Evolutionary conservation across 257 asterid genomes (phyloP).

Genomic region (Solanum boliviense): DNA sequence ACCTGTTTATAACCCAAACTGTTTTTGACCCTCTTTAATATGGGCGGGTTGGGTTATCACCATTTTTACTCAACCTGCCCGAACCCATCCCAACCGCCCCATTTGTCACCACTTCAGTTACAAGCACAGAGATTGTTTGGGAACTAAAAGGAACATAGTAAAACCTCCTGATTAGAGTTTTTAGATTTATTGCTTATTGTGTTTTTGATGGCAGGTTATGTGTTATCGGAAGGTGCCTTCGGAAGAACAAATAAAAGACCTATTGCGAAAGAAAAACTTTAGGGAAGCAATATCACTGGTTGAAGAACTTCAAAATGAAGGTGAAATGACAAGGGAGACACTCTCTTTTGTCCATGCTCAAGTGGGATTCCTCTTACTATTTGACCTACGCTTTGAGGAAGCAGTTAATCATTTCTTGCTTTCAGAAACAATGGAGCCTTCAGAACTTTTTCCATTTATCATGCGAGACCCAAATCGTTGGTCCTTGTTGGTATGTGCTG

Average conservation of each 20-base stretch:
- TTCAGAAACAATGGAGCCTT: slow-evolving; percentile 90
- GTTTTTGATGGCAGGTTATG: slow-evolving; percentile 45
- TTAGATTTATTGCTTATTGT: not conserved
- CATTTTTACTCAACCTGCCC: not conserved
- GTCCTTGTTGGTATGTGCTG: slow-evolving; percentile 71
- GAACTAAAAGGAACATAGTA: not conserved
- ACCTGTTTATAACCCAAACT: not conserved
- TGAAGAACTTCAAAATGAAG: slow-evolving; percentile 79
- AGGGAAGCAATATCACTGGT: slow-evolving; percentile 73
- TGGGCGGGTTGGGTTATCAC: not conserved
- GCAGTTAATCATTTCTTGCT: slow-evolving; percentile 91
- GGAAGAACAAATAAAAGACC: slow-evolving; percentile 81
- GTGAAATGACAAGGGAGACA: slow-evolving; percentile 77
- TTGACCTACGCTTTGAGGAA: slow-evolving; percentile 84
- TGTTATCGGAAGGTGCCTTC: slow-evolving; percentile 75
- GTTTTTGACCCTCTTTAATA: not conserved
- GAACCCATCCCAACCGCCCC: not conserved
- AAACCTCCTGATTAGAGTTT: not conserved
- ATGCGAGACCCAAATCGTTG: slow-evolving; percentile 95
- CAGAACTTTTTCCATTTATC: slow-evolving; percentile 93
- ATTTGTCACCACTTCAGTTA: not conserved
- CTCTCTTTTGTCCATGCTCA: slow-evolving; percentile 83
- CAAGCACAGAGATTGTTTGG: not conserved
- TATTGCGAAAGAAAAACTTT: slow-evolving; percentile 69
- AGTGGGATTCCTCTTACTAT: slow-evolving; percentile 88